Evolutionary conservation across 2,329 filamentous ascomycete genomes (phyloP).

Genomic region (Stagonosporopsis tanaceti): DNA sequence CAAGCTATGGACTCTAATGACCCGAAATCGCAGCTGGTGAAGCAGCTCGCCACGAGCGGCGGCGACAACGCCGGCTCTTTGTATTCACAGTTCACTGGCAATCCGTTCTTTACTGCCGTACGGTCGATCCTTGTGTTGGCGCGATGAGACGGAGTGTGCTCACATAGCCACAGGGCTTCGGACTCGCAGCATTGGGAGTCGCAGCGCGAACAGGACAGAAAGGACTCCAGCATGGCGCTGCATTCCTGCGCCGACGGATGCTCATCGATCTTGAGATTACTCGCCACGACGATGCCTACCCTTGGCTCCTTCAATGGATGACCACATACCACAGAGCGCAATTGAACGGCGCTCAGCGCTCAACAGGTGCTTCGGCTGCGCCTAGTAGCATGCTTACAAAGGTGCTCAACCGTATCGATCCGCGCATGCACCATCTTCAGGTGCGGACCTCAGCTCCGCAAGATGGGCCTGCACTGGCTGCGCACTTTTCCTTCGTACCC

Average conservation of each 20-base stretch:
- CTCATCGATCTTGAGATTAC: conserved; percentile 96
- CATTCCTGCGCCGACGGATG: conserved; percentile 80
- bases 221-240: conserved; percentile 74
- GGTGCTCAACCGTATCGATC: conserved; percentile 65
- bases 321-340: conserved; percentile 76
- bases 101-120: conserved; percentile 64
- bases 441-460: conserved; percentile 70
- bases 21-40: conserved; percentile 47
- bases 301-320: conserved; percentile 95
- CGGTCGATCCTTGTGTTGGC: conserved; percentile 55
- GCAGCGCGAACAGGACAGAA: conserved; percentile 81
- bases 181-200: conserved; percentile 87
- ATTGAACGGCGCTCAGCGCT: conserved; percentile 55
- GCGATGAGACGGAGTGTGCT: conserved; percentile 37
- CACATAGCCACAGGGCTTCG: conserved; percentile 70
- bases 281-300: conserved; percentile 90
- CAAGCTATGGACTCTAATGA: conserved; percentile 50
- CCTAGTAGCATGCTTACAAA: conserved; percentile 57
- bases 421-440: conserved; percentile 69
- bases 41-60: conserved; percentile 42
- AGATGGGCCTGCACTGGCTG: conserved; percentile 73
- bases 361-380: conserved; percentile 19
- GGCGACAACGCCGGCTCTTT: conserved; percentile 50
- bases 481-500: conserved; percentile 87
- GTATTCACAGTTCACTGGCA: conserved; percentile 56